phyloP scores from a whole-genome alignment of 2,329 filamentous ascomycete species.

The Nectriaceae sp. region DNA sequence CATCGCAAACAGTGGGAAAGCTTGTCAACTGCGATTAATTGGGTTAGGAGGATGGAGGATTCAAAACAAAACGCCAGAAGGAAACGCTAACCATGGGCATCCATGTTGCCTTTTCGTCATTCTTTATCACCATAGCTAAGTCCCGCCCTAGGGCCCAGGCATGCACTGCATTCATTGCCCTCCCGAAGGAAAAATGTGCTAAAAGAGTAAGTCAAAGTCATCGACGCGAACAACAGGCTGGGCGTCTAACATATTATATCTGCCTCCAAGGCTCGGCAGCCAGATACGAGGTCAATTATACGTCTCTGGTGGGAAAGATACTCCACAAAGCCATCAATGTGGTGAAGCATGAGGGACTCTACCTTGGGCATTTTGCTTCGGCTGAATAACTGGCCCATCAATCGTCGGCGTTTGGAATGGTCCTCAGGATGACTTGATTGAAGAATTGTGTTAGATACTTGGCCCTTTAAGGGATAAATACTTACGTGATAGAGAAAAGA shows the following conservation, averaged over 20 bases:
- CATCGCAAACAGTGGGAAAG: slow-evolving; percentile 10
- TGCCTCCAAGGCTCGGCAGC: slow-evolving; percentile 15
- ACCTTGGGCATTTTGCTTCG: slow-evolving; percentile 27
- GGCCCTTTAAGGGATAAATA: background rate
- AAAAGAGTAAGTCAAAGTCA: background rate
- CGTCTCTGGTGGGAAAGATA: background rate
- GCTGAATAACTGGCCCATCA: slow-evolving; percentile 32
- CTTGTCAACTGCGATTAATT: slow-evolving; percentile 6
- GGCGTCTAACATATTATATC: slow-evolving; percentile 18
- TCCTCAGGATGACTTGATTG: slow-evolving; percentile 23
- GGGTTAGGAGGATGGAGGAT: background rate
- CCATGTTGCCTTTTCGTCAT: slow-evolving; percentile 31
- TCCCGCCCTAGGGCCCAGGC: slow-evolving; percentile 23
- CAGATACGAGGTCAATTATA: slow-evolving; percentile 2
- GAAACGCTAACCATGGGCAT: too few species aligned
- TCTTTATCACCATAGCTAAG: slow-evolving; percentile 27
- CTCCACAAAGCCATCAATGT: slow-evolving; percentile 19
- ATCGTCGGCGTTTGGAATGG: slow-evolving; percentile 28
- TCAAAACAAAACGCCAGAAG: slow-evolving; percentile 25
- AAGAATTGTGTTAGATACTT: slow-evolving; percentile 8
- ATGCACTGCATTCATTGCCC: slow-evolving; percentile 21
- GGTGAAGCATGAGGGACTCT: slow-evolving; percentile 24
- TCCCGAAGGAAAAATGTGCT: slow-evolving; percentile 31
- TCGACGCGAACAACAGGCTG: background rate
- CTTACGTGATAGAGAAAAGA: slow-evolving; percentile 30